phyloP scores from a whole-genome alignment of 306 rosid species.

The Dalbergia cultrata region DNA sequence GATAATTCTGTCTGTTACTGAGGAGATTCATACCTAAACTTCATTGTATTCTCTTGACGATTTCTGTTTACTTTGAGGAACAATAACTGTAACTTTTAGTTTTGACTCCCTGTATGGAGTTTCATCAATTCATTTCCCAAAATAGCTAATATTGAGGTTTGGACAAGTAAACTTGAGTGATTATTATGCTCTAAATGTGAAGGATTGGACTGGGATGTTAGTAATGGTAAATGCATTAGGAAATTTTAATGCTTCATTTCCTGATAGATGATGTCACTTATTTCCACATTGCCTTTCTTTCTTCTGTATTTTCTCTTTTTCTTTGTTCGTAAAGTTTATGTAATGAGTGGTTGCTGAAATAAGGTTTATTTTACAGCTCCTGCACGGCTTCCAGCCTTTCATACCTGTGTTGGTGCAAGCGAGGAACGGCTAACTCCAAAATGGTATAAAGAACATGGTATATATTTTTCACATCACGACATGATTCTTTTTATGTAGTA shows the following conservation, averaged over 20 bases:
- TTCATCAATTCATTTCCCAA: slow-evolving; percentile 8
- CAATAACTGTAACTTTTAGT: neutral
- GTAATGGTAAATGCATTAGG: slow-evolving; percentile 4
- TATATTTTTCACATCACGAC: slow-evolving; percentile 43
- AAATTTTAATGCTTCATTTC: slow-evolving; percentile 32
- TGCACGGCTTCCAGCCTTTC: slow-evolving; percentile 92
- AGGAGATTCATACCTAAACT: slow-evolving; percentile 13
- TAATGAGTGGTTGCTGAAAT: slow-evolving; percentile 42
- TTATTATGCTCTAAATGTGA: slow-evolving; percentile 22
- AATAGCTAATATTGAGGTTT: neutral
- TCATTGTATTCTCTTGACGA: neutral
- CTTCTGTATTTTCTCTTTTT: slow-evolving; percentile 11
- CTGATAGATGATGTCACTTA: slow-evolving; percentile 1
- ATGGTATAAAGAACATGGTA: slow-evolving; percentile 97
- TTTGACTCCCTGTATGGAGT: slow-evolving; percentile 15
- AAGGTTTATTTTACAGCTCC: slow-evolving; percentile 65
- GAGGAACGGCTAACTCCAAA: slow-evolving; percentile 94
- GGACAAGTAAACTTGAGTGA: slow-evolving; percentile 22
- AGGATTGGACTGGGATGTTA: slow-evolving; percentile 22
- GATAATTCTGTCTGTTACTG: neutral
- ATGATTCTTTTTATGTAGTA: neutral
- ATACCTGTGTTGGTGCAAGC: slow-evolving; percentile 95
- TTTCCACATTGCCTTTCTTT: neutral
- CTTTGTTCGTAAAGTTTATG: slow-evolving; percentile 14
- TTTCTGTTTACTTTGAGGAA: slow-evolving; percentile 7